phyloP scores from a whole-genome alignment of 2,329 filamentous ascomycete species.

The Corinectria fuckeliana region DNA sequence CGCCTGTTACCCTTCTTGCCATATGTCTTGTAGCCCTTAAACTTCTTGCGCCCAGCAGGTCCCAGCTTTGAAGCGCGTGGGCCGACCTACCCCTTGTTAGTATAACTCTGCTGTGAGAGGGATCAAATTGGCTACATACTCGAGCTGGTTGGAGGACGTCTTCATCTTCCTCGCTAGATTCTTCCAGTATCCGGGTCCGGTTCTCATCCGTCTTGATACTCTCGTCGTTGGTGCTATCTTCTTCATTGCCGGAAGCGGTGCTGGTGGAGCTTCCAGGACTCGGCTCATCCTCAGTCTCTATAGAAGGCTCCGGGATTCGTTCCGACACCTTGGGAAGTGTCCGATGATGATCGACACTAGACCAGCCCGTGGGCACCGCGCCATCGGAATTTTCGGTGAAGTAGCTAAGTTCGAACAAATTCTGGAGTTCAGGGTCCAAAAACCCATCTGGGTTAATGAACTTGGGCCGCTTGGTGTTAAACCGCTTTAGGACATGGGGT shows the following conservation, averaged over 20 bases:
- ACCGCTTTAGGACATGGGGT: constrained; percentile 49
- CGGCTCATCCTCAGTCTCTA: constrained; percentile 54
- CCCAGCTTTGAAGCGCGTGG: constrained; percentile 36
- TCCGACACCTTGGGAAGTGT: constrained; percentile 60
- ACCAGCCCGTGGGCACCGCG: constrained; percentile 74
- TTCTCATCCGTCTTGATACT: constrained; percentile 40
- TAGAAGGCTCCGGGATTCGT: constrained; percentile 51
- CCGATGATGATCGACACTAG: constrained; percentile 63
- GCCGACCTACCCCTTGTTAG: constrained; percentile 16
- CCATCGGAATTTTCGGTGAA: constrained; percentile 60
- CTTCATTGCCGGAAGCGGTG: constrained; percentile 56
- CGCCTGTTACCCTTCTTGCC: constrained; percentile 58
- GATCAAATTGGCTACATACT: constrained; percentile 29
- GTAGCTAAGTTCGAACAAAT: constrained; percentile 79
- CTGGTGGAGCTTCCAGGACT: constrained; percentile 57
- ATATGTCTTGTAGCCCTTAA: constrained; percentile 53
- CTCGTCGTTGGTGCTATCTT: constrained; percentile 61
- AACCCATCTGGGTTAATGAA: constrained; percentile 62
- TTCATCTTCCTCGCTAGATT: constrained; percentile 66
- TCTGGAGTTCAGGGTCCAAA: constrained; percentile 69
- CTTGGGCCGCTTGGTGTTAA: constrained; percentile 57
- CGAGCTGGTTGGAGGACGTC: constrained; percentile 43
- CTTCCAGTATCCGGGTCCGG: constrained; percentile 64
- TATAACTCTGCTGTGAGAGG: background rate
- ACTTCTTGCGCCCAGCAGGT: constrained; percentile 53